A percentile compares a stretch with the other conserved stretches of the same genome.
phyloP scores from a whole-genome alignment of 441 rosid genomes.

The Syzygium malaccense region DNA sequence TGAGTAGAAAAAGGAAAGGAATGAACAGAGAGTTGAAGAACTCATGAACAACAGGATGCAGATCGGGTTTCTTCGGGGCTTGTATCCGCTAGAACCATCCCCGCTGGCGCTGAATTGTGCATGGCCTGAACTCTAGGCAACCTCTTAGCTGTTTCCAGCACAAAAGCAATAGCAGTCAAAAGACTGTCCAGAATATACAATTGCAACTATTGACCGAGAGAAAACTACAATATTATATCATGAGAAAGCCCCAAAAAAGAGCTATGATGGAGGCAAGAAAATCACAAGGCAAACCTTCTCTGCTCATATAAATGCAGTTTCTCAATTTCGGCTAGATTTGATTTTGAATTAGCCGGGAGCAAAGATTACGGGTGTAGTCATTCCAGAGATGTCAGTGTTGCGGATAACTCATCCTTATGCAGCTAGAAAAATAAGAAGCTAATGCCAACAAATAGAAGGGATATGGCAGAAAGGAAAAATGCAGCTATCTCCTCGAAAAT shows the following conservation, averaged over 20 bases:
- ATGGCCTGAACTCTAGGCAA: constrained; percentile 40
- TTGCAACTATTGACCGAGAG: background rate
- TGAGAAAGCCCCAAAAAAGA: background rate
- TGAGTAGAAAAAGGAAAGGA: background rate
- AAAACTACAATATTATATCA: background rate
- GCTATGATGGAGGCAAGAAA: background rate
- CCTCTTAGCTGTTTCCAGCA: constrained; percentile 26
- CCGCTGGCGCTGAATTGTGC: constrained; percentile 30
- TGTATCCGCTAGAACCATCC: constrained; percentile 30
- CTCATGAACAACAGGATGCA: constrained; percentile 30
- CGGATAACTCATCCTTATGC: background rate
- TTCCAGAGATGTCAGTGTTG: background rate
- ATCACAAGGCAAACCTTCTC: background rate
- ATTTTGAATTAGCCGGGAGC: background rate
- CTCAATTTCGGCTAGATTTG: background rate
- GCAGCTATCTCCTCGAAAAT: background rate
- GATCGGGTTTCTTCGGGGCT: constrained; percentile 15
- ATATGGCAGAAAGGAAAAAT: background rate
- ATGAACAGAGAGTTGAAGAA: background rate
- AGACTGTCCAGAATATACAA: background rate
- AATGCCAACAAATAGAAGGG: background rate
- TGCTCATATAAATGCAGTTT: background rate
- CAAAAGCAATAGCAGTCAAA: background rate
- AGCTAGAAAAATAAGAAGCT: background rate
- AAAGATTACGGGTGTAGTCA: background rate